Evolutionary conservation across 2,329 filamentous ascomycete genomes (phyloP).

Genomic region (Monosporascus sp.): DNA sequence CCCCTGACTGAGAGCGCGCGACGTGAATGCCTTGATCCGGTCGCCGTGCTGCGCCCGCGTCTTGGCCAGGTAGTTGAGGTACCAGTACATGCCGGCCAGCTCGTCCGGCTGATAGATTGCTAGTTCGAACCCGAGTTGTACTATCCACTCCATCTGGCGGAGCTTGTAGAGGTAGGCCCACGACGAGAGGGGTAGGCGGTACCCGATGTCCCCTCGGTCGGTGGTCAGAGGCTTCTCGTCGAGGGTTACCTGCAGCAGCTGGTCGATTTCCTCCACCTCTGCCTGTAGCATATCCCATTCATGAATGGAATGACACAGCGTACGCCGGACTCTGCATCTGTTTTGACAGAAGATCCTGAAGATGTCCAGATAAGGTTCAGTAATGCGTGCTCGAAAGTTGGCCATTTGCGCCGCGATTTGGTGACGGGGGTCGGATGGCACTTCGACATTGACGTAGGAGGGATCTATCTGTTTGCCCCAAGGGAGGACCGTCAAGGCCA

Average conservation of each 20-base stretch:
- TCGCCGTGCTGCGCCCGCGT: constrained; percentile 65
- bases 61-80: constrained; percentile 68
- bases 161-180: constrained; percentile 92
- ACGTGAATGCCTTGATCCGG: constrained; percentile 63
- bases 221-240: constrained; percentile 54
- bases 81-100: constrained; percentile 84
- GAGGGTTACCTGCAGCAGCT: constrained; percentile 55
- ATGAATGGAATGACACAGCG: constrained; percentile 75
- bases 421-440: constrained; percentile 67
- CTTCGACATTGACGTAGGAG: constrained; percentile 70
- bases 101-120: constrained; percentile 85
- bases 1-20: constrained; percentile 31
- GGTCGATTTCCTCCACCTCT: constrained; percentile 74
- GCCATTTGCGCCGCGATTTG: constrained; percentile 72
- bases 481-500: constrained; percentile 72
- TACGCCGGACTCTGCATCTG: constrained; percentile 79
- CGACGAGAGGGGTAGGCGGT: constrained; percentile 70
- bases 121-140: constrained; percentile 91
- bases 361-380: constrained; percentile 73
- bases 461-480: constrained; percentile 65
- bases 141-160: constrained; percentile 77
- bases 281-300: constrained; percentile 81
- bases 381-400: constrained; percentile 53
- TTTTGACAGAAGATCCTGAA: constrained; percentile 86
- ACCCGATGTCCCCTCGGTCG: constrained; percentile 35